Base-by-base conservation (phyloP, 73 alveolate genomes). In the Tetrahymena thermophila region DNA sequence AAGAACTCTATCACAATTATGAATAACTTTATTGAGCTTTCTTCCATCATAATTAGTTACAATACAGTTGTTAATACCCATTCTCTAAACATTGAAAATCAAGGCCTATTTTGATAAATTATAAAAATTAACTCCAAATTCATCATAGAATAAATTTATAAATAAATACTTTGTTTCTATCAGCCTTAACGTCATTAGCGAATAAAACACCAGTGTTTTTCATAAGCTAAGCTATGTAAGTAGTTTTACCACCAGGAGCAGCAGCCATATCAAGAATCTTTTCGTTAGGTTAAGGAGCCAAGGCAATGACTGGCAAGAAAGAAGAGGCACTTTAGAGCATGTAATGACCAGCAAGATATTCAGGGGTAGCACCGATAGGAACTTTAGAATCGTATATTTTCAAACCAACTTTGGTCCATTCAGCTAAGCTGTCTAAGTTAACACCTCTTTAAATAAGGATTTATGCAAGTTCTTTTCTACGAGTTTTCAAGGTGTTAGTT, bases 341-440 rank as follows among this genome's bases (percentile, higher is more conserved):
- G 94, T 97, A 99, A 96, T 98, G 99, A 13, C 99, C 99, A 4
- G 99, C 98, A 93, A 98, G 96, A 97, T 99, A 98, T 95, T 98
- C 99, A 17, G 99, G 99, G 7, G 99, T 98, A n/a, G 99, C 99
- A 10, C 99, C 99, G 34, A 99, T 99, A n/a, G 99, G 99, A 35
- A 99, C 99, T 43, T 97, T 94, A 85, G 99, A 97, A 44, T 98
- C 99, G 95, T 98, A 98, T 50, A 99, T 99, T 95, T 98, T 99
- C 95, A 99, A 96, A 25, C 99, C 99, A 83, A 99, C 99, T 95
- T 99, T 99, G 9, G 99, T 98, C 99, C 99, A 99, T 93, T 96
- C 99, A 25, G 99, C 99, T 11, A 98, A 97, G 16, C 99, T 99
- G 94, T 99, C 99, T 35, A 98, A 96, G 96, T 98, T 99, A 31